Evolutionary conservation across 805 yeast species (phyloP), one percentile per base, ranked within the genome.

Genomic region (Cyberlindnera mrakii): DNA sequence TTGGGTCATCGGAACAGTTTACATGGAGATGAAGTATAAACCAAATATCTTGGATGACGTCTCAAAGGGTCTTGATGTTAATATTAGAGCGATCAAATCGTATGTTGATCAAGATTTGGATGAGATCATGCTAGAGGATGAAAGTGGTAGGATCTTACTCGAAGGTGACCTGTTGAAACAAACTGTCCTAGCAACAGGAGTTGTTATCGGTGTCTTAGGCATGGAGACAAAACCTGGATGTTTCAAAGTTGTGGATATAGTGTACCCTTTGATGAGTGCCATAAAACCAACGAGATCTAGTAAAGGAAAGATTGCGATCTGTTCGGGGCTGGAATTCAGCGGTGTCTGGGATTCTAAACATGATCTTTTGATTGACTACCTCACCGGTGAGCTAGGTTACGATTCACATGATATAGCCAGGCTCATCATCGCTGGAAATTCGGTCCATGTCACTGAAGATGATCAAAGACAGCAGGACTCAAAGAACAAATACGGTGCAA

Each of bases 1-100:
- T 48, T 93, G 91, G 91, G 80, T 88, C 11, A 71, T 83, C 20
- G 99, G 99, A 3, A 87, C 97, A 0, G 72, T 90, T 0, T 88
- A 83, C 55, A 75, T 86, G 54, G 96, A 90, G 47, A 74, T 87
- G 81, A 80, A 79, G 55, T 78, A 78, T 56, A 93, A 93, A 58
- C 89, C 96, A 5, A 84, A 90, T 59, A 81, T 93, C 40, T 64
- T 93, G 43, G 77, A 78, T 35, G 98, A 93, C 48, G 89, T 91
- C 8, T 78, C 84, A 29, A 74, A 73, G 41, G 74, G 29, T 6
- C 59, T 64, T 11, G 66, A 62, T 46, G 70, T 74, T 50, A 73
- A 63, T 30, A 75, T 68, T 3, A 64, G 42, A 48, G 57, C 50
- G 53, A 57, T 58, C 44, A 62, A 40, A 54, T 66, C 78, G 25